Evolutionary conservation across 768 basidiomycete genomes (phyloP), one percentile per base, ranked within the genome.

Genomic region (Lentinula lateritia): DNA sequence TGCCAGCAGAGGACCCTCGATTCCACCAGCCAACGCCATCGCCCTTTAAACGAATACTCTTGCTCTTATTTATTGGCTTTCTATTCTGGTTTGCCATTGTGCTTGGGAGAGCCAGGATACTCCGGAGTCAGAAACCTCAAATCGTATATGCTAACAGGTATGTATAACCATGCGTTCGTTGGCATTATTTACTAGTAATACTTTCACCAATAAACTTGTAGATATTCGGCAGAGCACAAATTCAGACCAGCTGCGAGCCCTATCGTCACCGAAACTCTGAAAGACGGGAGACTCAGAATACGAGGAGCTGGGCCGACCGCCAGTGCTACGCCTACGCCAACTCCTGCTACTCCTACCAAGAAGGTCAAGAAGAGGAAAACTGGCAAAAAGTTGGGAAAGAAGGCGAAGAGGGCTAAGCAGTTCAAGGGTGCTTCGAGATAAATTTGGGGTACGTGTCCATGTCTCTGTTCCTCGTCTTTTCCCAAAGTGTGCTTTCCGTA

Each of bases 191-290:
- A n/a, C n/a, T n/a, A n/a, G n/a, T n/a, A n/a, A n/a, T n/a, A n/a
- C n/a, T n/a, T n/a, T n/a, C n/a, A n/a, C n/a, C n/a, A n/a, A n/a
- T n/a, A n/a, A n/a, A 15, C 38, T 6, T 46, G 13, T 60, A 94
- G 93, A 64, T 95, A 94, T 69, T 93, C 90, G 12, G 87, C 89
- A 63, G 87, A 92, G 67, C 83, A 82, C 76, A 92, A 87, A 72
- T 93, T 82, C 70, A 78, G 92, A 23, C 92, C 93, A 0, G 92
- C 93, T 10, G 91, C 92, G 6, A 92, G 89, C 62, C 92, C 93
- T 10, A 76, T 94, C 46, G 80, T 94, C 65, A 93, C 89, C 0
- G 90, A 93, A 69, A 80, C 76, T 18, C 74, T 94, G 63, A 83
- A 83, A 64, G 90, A 91, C 64, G 92, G 92, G 0, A 78, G 84